Evolutionary conservation across 768 basidiomycete species (phyloP).

Genomic region (Trametes gibbosa): DNA sequence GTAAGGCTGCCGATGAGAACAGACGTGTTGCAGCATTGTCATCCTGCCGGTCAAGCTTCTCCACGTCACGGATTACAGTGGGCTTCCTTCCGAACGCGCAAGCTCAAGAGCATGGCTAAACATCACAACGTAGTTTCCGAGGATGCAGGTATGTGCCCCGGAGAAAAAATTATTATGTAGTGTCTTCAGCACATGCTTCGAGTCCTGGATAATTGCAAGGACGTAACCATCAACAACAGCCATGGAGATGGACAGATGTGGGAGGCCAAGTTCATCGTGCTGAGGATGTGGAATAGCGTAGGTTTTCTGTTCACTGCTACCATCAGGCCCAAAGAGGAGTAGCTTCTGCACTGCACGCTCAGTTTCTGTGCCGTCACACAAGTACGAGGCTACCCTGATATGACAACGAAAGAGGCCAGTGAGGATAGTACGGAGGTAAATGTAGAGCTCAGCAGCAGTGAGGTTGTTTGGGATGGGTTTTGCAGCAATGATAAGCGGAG

Average conservation of each 20-base stretch:
- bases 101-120: conserved; percentile 1
- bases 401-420: conserved; percentile 24
- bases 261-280: not conserved
- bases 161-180: conserved; percentile 35
- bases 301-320: not conserved
- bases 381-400: conserved; percentile 32
- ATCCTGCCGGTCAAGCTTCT: conserved; percentile 43
- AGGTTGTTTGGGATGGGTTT: conserved; percentile 28
- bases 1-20: conserved; percentile 35
- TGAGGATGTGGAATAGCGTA: not conserved
- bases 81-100: conserved; percentile 13
- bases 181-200: conserved; percentile 37
- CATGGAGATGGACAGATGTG: not conserved
- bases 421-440: conserved; percentile 19
- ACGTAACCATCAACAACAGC: conserved; percentile 16
- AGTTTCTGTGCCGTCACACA: conserved; percentile 33
- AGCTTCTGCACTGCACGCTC: conserved; percentile 31
- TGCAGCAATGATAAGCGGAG: conserved; percentile 36
- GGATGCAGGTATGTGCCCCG: conserved; percentile 28
- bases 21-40: conserved; percentile 41
- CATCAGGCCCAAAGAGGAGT: conserved; percentile 10
- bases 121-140: conserved; percentile 27
- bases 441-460: conserved; percentile 21
- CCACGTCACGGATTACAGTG: conserved; percentile 35
- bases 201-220: conserved; percentile 35